Percentiles rank a stretch among this genome's conserved stretches.
Conservation (phyloP, 805 yeast species). For the Candida easanensis region DNA sequence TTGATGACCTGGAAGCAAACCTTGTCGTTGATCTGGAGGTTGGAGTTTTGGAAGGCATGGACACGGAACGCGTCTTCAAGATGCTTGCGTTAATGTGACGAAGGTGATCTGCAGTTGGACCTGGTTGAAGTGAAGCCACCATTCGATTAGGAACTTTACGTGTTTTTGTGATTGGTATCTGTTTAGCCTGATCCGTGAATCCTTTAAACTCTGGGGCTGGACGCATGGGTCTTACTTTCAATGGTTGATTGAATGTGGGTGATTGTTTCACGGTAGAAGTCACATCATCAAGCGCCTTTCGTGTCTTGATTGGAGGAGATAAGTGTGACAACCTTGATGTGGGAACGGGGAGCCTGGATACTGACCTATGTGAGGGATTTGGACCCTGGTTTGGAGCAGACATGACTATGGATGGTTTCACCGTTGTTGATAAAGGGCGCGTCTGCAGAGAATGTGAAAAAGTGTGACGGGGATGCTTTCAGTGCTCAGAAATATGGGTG, state of each 20-base stretch:
- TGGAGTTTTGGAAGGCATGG: background rate
- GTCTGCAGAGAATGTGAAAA: too few relatives aligned
- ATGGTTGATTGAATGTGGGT: conserved; percentile 12
- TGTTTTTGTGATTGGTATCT: background rate
- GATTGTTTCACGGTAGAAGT: conserved; percentile 20
- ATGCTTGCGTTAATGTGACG: background rate
- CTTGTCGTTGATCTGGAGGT: background rate
- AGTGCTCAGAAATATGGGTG: too few relatives aligned
- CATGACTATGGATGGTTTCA: background rate
- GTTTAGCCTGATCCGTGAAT: too few relatives aligned
- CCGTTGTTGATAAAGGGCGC: too few relatives aligned
- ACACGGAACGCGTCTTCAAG: background rate
- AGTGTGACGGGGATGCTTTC: too few relatives aligned
- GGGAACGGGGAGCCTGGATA: conserved; percentile 16
- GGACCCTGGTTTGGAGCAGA: background rate
- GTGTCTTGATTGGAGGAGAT: conserved; percentile 24
- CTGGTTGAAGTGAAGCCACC: background rate
- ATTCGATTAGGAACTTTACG: background rate
- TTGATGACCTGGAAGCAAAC: background rate
- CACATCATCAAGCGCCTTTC: conserved; percentile 22
- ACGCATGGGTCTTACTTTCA: conserved; percentile 1
- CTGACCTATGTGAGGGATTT: background rate
- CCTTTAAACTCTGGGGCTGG: too few relatives aligned
- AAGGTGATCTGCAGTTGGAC: background rate
- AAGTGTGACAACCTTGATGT: conserved; percentile 8